Conservation (phyloP, 768 basidiomycete genomes). For the Leccinum ochraceum region DNA sequence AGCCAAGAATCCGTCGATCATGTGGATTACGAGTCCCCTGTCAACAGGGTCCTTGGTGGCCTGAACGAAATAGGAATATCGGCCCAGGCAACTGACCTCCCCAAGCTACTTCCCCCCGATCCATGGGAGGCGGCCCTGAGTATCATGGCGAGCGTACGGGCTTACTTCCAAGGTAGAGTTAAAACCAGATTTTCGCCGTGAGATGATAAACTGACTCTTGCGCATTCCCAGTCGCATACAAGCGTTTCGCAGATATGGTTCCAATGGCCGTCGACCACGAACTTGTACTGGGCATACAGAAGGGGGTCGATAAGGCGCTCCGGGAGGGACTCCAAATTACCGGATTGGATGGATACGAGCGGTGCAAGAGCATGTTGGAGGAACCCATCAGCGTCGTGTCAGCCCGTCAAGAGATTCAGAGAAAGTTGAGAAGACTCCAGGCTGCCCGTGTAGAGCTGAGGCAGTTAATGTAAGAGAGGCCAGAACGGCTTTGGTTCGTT, state of each 20-base stretch:
- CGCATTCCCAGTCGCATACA: slow-evolving; percentile 45
- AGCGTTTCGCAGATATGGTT: slow-evolving; percentile 45
- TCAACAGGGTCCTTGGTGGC: slow-evolving; percentile 32
- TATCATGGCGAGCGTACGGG: slow-evolving; percentile 73
- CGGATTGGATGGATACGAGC: slow-evolving; percentile 43
- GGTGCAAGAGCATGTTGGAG: slow-evolving; percentile 52
- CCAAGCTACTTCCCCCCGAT: slow-evolving; percentile 52
- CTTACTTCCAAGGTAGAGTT: slow-evolving; percentile 68
- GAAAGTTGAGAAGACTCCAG: slow-evolving; percentile 52
- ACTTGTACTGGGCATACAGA: slow-evolving; percentile 46
- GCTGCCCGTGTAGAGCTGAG: slow-evolving; percentile 44
- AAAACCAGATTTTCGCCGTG: not conserved
- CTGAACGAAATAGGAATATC: slow-evolving; percentile 29
- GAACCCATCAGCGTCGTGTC: slow-evolving; percentile 48
- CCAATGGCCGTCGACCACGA: slow-evolving; percentile 44
- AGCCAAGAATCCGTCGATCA: not conserved
- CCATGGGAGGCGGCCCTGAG: slow-evolving; percentile 54
- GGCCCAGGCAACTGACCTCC: slow-evolving; percentile 43
- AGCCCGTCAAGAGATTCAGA: slow-evolving; percentile 47
- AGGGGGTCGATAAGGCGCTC: slow-evolving; percentile 46
- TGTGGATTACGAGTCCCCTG: not conserved
- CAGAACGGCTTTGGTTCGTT: not conserved
- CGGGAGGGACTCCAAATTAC: slow-evolving; percentile 53
- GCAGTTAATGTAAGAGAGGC: slow-evolving; percentile 17
- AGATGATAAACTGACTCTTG: not conserved